These are phyloP conservation scores for Stipa capillata DNA, from an alignment of 176 grass and related monocot species.

Conservation along the genomic window DNA sequence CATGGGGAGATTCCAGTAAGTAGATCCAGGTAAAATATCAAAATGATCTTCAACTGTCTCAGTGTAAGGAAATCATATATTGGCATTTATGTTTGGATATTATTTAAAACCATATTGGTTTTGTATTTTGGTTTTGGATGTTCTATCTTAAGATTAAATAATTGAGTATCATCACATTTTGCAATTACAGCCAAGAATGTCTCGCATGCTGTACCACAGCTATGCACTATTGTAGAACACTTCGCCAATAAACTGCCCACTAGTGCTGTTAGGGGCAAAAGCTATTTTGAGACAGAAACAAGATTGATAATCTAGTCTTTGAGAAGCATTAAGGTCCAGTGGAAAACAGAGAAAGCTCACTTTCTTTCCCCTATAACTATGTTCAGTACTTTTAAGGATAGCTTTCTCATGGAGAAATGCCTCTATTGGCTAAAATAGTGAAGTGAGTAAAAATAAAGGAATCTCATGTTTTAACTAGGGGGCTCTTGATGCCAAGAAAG, in stretches of 20 bases:
- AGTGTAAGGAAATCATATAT: neutral
- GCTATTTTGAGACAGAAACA: neutral
- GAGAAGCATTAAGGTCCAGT: neutral
- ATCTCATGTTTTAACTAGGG: slow-evolving; percentile 4
- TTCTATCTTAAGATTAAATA: neutral
- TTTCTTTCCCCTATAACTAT: too few species aligned
- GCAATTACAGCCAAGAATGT: neutral
- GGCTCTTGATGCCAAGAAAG: neutral
- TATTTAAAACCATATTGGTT: neutral
- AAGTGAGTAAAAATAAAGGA: too few species aligned
- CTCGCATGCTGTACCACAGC: neutral
- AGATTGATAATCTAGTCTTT: neutral
- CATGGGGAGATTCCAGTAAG: too few species aligned
- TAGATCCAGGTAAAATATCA: too few species aligned
- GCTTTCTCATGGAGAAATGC: neutral
- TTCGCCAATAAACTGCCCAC: neutral
- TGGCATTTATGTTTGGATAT: neutral
- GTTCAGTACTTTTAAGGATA: too few species aligned
- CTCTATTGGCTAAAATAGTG: neutral
- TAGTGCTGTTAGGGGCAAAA: neutral
- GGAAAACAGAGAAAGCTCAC: neutral
- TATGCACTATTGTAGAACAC: neutral
- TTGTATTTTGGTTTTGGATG: neutral
- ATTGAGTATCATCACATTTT: neutral
- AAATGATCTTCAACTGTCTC: neutral